Evolutionary conservation across 2,329 filamentous ascomycete genomes (phyloP).

Genomic region (Stemphylium vesicarium): DNA sequence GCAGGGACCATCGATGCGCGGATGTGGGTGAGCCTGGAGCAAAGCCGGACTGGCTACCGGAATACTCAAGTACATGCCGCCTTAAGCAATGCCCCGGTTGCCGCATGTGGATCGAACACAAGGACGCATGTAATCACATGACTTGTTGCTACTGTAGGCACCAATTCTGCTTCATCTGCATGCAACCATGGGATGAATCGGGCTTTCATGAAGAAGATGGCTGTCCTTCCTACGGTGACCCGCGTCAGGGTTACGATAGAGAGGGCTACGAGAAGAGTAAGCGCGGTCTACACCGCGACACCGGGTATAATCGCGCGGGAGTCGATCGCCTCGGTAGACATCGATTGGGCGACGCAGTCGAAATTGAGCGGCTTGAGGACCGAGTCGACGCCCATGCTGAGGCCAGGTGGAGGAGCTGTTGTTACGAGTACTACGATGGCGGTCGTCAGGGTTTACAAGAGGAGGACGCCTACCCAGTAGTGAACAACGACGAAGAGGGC

Average conservation of each 20-base stretch:
- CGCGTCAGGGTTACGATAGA: constrained; percentile 9
- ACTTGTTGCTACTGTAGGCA: constrained; percentile 9
- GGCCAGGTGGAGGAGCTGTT: no score
- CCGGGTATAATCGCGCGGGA: constrained; percentile 7
- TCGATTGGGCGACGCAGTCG: no score
- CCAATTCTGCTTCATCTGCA: constrained; percentile 24
- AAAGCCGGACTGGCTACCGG: constrained; percentile 16
- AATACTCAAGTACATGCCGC: constrained; percentile 14
- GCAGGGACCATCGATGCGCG: constrained; percentile 1
- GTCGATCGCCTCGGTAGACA: not conserved
- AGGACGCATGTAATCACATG: constrained; percentile 25
- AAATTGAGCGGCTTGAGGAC: no score
- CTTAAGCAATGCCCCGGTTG: constrained; percentile 22
- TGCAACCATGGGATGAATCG: not conserved
- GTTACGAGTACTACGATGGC: no score
- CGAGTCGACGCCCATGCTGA: no score
- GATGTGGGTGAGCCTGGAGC: not conserved
- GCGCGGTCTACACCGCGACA: constrained; percentile 12
- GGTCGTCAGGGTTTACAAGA: no score
- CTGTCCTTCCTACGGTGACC: constrained; percentile 15
- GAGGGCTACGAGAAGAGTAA: constrained; percentile 13
- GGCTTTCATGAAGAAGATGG: not conserved
- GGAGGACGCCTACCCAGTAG: no score
- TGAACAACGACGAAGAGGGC: no score
- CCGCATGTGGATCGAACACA: constrained; percentile 17